Evolutionary conservation across 306 rosid genomes (phyloP), one percentile per base, ranked within the genome.

Genomic region (Pyrus communis): DNA sequence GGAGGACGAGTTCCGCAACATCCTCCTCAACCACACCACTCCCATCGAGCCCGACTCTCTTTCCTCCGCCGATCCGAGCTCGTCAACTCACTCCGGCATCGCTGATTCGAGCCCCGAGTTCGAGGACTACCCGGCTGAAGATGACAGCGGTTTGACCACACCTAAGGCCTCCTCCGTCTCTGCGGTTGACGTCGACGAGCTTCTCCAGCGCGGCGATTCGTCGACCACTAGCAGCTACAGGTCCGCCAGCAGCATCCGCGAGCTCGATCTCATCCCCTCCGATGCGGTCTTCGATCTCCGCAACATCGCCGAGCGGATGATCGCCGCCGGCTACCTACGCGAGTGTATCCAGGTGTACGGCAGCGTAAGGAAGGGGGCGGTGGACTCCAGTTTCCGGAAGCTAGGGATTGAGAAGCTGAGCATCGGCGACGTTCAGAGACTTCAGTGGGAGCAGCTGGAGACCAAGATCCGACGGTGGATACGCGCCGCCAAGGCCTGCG

Each of bases 321-420:
- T 96, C 52, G 78, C 94, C 14, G 90, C 96, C n/a, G 97, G 97
- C 0, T 96, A 89, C 69, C 60, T 91, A 55, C 82, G 99, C 0
- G 99, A 93, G 89, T 96, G 98, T 74, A 88, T 93, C 67, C 99
- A 96, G 66, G 99, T 96, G 2, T 96, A 96, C 19, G 99, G 96
- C 1, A 90, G 96, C 59, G 99, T 89, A 14, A 82, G 99, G 23
- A 96, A 96, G 70, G 87, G 94, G 0, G 87, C 94, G 0, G 91
- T 96, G 2, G 99, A 96, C 51, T 82, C 89, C 7, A 96, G 92
- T 78, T 96, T 93, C 65, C 77, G 88, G 75, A 78, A 77, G 35
- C 96, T 96, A 0, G 93, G 94, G 18, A 75, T 96, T 43, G 99
- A 96, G 76, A 96, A 89, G 51, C 77, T 96, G 25, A 93, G 99